These are phyloP conservation scores for Leccinum truebloodii DNA, from an alignment of 768 basidiomycete genomes.

Conservation along the genomic window DNA sequence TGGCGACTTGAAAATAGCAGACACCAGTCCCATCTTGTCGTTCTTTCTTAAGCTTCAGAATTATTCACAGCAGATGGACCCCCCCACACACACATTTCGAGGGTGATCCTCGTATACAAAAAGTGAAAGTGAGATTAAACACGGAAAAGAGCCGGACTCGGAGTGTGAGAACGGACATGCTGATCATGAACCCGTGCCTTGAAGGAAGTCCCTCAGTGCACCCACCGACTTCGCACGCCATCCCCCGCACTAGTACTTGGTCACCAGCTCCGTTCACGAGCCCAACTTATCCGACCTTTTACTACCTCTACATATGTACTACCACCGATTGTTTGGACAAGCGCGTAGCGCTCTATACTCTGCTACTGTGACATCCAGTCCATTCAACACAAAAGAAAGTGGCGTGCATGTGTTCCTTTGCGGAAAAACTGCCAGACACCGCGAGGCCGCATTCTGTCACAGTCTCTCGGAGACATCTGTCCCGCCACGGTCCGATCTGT, in stretches of 20 bases:
- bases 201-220: too few species aligned
- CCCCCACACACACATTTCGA: background rate
- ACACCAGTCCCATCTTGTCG: background rate
- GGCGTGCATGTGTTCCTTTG: background rate
- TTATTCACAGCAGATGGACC: background rate
- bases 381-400: background rate
- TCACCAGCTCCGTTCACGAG: too few species aligned
- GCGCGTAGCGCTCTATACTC: too few species aligned
- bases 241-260: too few species aligned
- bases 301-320: too few species aligned
- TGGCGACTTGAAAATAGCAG: background rate
- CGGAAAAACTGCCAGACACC: background rate
- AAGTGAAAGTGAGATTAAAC: background rate
- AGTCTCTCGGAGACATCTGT: background rate
- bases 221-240: too few species aligned
- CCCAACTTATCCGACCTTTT: too few species aligned
- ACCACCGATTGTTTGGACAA: too few species aligned
- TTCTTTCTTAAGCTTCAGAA: background rate
- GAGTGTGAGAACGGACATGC: background rate
- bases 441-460: background rate
- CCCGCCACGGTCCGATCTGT: background rate
- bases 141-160: background rate
- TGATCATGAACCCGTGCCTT: background rate
- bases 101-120: background rate
- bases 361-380: too few species aligned